Conservation (phyloP, 2,329 filamentous ascomycete genomes). For the Meredithiella fracta region DNA sequence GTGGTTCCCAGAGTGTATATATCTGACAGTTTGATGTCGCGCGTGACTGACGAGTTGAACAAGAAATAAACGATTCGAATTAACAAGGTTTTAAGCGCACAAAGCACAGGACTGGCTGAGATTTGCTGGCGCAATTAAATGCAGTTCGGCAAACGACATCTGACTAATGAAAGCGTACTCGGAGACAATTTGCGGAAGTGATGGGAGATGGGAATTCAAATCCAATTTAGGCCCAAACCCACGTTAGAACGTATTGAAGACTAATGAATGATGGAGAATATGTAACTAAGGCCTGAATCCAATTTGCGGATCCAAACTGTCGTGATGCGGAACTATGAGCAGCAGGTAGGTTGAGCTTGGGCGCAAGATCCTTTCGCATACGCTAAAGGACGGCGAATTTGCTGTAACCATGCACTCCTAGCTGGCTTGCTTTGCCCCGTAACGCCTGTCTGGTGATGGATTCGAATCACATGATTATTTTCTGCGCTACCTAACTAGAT, state of each 20-base stretch:
- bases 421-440: neutral
- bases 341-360: neutral
- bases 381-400: neutral
- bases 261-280: neutral
- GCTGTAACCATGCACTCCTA: too few relatives aligned
- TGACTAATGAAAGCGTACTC: neutral
- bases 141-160: constrained; percentile 1
- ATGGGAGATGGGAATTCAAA: too few relatives aligned
- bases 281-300: neutral
- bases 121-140: constrained; percentile 4
- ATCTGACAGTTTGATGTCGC: neutral
- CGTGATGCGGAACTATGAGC: neutral
- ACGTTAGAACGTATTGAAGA: too few relatives aligned
- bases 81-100: constrained; percentile 8
- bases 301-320: neutral
- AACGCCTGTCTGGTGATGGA: neutral
- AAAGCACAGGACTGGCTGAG: constrained; percentile 1
- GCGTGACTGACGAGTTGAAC: neutral
- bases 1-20: neutral
- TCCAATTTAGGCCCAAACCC: neutral
- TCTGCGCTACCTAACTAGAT: neutral
- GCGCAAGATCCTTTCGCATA: neutral
- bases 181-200: too few relatives aligned
- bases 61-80: neutral
- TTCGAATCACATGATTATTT: constrained; percentile 15